A percentile compares a stretch with the other conserved stretches of the same genome.
Evolutionary conservation across 306 rosid genomes (phyloP).

Genomic region (Malus orientalis): DNA sequence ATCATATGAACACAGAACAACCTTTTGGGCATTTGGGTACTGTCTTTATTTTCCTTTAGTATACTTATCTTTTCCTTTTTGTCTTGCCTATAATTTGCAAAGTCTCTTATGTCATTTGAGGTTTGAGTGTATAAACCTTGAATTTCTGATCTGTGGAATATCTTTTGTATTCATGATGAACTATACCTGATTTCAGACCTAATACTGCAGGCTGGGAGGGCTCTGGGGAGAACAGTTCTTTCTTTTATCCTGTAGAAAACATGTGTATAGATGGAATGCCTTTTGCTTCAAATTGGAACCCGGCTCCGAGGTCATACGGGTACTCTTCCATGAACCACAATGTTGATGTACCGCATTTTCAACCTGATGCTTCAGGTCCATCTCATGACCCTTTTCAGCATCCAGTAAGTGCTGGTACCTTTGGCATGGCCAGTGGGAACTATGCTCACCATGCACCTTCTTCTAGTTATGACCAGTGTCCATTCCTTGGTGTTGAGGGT

Average conservation of each 20-base stretch:
- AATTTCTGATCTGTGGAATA: not conserved
- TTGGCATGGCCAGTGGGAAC: constrained; percentile 36
- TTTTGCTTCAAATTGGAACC: constrained; percentile 55
- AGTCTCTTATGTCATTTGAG: not conserved
- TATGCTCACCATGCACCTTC: constrained; percentile 48
- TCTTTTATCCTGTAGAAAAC: constrained; percentile 54
- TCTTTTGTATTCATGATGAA: not conserved
- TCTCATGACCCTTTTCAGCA: constrained; percentile 58
- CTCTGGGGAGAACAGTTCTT: constrained; percentile 52
- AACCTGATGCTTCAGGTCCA: constrained; percentile 51
- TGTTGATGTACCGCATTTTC: constrained; percentile 48
- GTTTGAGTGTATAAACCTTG: not conserved
- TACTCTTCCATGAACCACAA: constrained; percentile 49
- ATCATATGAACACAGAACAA: constrained; percentile 60
- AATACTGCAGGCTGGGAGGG: constrained; percentile 45
- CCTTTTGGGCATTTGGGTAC: constrained; percentile 56
- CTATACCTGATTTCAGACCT: constrained; percentile 5
- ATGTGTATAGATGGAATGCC: constrained; percentile 43
- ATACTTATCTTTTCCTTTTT: not conserved
- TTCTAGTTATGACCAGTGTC: constrained; percentile 53
- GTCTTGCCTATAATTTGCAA: not conserved
- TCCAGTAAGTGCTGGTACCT: constrained; percentile 46
- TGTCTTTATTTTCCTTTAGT: constrained; percentile 17
- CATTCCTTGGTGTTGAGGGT: constrained; percentile 54
- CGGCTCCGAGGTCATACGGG: constrained; percentile 48